Conservation (phyloP, 2,329 filamentous ascomycete genomes). For the Tetracladium maxilliforme region DNA sequence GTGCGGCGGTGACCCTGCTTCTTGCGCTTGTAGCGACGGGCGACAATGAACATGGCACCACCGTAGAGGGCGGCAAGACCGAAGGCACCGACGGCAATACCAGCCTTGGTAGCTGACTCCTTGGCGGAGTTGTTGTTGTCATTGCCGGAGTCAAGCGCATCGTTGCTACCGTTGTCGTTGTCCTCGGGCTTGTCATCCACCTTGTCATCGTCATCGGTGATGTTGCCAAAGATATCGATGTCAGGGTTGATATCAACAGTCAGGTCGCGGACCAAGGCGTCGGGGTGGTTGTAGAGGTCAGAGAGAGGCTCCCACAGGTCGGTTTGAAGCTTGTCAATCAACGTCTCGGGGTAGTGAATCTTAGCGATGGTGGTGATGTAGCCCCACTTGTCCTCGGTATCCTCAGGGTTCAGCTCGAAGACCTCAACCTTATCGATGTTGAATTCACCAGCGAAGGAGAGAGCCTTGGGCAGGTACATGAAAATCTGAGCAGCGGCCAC, state of each 20-base stretch:
- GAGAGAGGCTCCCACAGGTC: conserved; percentile 60
- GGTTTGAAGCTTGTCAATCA: conserved; percentile 52
- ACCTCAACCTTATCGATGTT: conserved; percentile 40
- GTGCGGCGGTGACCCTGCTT: conserved; percentile 46
- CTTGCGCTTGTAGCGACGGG: conserved; percentile 54
- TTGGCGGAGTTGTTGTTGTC: conserved; percentile 30
- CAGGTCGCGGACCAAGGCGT: conserved; percentile 52
- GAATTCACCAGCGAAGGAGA: conserved; percentile 45
- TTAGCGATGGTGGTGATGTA: conserved; percentile 74
- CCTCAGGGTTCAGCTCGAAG: conserved; percentile 59
- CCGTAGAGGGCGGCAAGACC: conserved; percentile 57
- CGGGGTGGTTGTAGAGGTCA: conserved; percentile 44
- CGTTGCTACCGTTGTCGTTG: conserved; percentile 13
- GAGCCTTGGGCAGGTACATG: conserved; percentile 55
- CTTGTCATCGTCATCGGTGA: conserved; percentile 24
- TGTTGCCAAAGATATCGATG: conserved; percentile 62
- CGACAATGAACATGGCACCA: conserved; percentile 63
- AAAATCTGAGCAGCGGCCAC: conserved; percentile 78
- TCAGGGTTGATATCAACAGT: conserved; percentile 73
- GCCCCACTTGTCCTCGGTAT: conserved; percentile 52
- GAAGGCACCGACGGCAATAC: conserved; percentile 49
- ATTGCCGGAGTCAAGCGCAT: conserved; percentile 19
- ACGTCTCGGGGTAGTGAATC: conserved; percentile 57
- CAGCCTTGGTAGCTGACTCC: conserved; percentile 47
- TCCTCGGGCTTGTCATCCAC: conserved; percentile 5